These are phyloP conservation scores for Endogone sp. DNA, from an alignment of 192 early-diverging fungal genomes.

Conservation along the genomic window DNA sequence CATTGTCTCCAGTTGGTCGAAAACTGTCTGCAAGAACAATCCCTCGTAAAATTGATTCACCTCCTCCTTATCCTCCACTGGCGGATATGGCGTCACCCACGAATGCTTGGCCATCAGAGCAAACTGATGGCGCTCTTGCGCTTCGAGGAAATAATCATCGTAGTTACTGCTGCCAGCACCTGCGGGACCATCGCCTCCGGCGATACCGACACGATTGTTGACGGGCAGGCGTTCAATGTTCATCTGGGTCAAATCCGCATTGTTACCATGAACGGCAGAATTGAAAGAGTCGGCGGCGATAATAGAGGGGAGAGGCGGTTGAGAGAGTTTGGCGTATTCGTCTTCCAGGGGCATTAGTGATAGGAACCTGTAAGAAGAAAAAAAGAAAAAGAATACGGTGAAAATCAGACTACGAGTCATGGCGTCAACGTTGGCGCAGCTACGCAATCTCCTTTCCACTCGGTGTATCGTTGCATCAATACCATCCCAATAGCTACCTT, in stretches of 20 bases:
- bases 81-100: conserved; percentile 33
- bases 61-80: conserved; percentile 1
- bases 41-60: conserved; percentile 43
- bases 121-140: conserved; percentile 30
- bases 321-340: conserved; percentile 28
- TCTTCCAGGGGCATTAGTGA: conserved; percentile 34
- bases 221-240: neutral
- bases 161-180: conserved; percentile 22
- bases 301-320: conserved; percentile 24
- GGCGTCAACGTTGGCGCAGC: no score
- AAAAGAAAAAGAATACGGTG: neutral
- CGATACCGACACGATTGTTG: neutral
- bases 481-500: conserved; percentile 16
- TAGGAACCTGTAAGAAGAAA: conserved; percentile 15
- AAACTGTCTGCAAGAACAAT: conserved; percentile 42
- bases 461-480: no score
- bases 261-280: conserved; percentile 2
- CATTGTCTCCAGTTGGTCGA: conserved; percentile 35
- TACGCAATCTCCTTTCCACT: no score
- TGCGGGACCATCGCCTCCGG: neutral
- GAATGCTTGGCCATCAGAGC: conserved; percentile 31
- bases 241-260: neutral
- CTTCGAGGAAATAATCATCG: conserved; percentile 37
- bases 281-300: conserved; percentile 10
- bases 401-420: neutral